phyloP scores from a whole-genome alignment of 192 early-diverging fungal species.

The Thamnidium elegans region DNA sequence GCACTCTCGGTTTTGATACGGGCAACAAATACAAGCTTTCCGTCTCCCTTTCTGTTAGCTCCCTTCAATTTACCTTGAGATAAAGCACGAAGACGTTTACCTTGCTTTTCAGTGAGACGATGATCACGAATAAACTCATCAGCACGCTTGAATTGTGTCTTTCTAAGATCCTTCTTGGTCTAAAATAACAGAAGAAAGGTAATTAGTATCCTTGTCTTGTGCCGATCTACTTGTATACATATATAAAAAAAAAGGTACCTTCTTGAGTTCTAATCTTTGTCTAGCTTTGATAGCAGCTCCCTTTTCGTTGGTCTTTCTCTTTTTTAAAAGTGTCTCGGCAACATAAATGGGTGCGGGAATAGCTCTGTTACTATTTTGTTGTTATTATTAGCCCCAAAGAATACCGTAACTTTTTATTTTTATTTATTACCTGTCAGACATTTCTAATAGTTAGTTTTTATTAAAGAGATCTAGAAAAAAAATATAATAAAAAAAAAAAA shows the following conservation, averaged over 20 bases:
- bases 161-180: slow-evolving; percentile 10
- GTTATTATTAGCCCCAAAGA: slow-evolving; percentile 28
- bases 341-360: slow-evolving; percentile 62
- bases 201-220: neutral
- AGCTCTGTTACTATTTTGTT: slow-evolving; percentile 37
- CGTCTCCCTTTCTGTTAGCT: neutral
- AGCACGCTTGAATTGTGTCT: slow-evolving; percentile 27
- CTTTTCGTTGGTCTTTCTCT: slow-evolving; percentile 73
- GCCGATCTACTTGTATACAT: neutral
- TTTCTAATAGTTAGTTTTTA: neutral
- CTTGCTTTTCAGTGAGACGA: slow-evolving; percentile 13
- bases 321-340: slow-evolving; percentile 80
- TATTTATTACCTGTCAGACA: neutral
- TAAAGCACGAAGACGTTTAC: slow-evolving; percentile 11
- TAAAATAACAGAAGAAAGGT: neutral
- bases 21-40: slow-evolving; percentile 18
- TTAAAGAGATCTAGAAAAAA: slow-evolving; percentile 11
- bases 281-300: slow-evolving; percentile 49
- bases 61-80: slow-evolving; percentile 2
- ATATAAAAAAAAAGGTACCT: neutral
- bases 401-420: neutral
- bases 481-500: slow-evolving; percentile 7
- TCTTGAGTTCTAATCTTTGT: slow-evolving; percentile 13
- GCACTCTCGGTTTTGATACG: slow-evolving; percentile 10
- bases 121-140: slow-evolving; percentile 22